Evolutionary conservation across 2,329 filamentous ascomycete species (phyloP), one percentile per base, ranked within the genome.

Genomic region (Cordyceps pruinosa): DNA sequence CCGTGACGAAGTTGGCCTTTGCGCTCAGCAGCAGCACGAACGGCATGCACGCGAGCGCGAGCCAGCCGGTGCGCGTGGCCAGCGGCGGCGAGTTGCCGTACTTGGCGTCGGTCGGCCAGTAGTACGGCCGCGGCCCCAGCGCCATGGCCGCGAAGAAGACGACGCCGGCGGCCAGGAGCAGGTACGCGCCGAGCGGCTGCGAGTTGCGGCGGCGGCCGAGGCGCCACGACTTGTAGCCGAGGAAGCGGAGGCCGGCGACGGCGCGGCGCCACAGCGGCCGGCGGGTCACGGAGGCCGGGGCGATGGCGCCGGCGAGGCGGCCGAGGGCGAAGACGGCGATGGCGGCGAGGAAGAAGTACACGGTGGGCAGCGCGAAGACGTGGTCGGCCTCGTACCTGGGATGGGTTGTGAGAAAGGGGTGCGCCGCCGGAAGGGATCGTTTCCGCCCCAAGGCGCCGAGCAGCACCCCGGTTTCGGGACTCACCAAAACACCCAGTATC

Each of bases 1-100:
- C 67, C 0, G 81, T 77, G 53, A 85, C 77, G 61, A 78, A 70
- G 60, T 83, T 84, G 2, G 78, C 75, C 65, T 85, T 85, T n/a
- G 73, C 71, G 7, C 76, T 72, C 4, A 80, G 70, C 3, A 75
- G 70, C 69, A 82, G 67, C 37, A 82, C 66, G 61, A 82, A 81
- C 1, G 79, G 79, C 59, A 82, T 58, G 50, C 78, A 74, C 0
- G 68, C 79, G 21, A 82, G 64, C 2, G 78, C 72, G 72, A 83
- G 75, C 72, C 75, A 82, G 2, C 80, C 80, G 0, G 77, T 63
- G 21, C 80, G 67, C 0, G 78, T 81, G 1, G 77, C 79, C 23
- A 83, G 71, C 0, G 80, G 79, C 12, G 79, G 80, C 28, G 78
- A 81, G 64, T 70, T 68, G 9, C 79, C 80, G 61, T 73, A 82